A percentile compares a stretch with the other conserved stretches of the same genome.
These are phyloP conservation scores for Acer yangbiense DNA, from an alignment of 345 rosid species.

Conservation along the genomic window DNA sequence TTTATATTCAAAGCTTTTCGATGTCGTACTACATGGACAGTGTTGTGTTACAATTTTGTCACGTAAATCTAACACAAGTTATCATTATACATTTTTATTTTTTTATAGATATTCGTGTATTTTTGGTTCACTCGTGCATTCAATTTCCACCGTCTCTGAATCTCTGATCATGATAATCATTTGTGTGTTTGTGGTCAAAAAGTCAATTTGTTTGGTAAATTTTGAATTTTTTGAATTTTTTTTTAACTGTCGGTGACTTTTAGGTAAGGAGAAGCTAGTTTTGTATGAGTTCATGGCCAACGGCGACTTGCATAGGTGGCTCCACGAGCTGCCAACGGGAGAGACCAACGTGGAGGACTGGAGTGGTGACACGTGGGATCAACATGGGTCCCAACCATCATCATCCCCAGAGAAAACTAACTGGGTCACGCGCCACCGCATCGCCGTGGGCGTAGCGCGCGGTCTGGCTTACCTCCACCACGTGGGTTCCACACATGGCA, in stretches of 20 bases:
- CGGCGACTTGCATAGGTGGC: slow-evolving; percentile 90
- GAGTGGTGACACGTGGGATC: slow-evolving; percentile 95
- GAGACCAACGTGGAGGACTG: slow-evolving; percentile 87
- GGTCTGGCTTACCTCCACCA: slow-evolving; percentile 95
- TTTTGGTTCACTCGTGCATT: neutral
- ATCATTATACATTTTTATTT: slow-evolving; percentile 19
- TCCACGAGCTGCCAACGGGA: slow-evolving; percentile 90
- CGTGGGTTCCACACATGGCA: slow-evolving; percentile 78
- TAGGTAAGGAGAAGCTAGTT: slow-evolving; percentile 80
- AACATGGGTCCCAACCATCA: slow-evolving; percentile 28
- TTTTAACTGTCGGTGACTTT: neutral
- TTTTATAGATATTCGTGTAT: slow-evolving; percentile 16
- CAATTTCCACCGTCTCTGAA: neutral
- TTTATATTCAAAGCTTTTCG: neutral
- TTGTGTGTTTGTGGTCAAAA: neutral
- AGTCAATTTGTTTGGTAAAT: neutral
- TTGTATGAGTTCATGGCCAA: slow-evolving; percentile 81
- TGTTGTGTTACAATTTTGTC: neutral
- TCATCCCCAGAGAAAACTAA: slow-evolving; percentile 57
- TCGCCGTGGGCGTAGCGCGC: slow-evolving; percentile 86
- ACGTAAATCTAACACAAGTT: slow-evolving; percentile 18
- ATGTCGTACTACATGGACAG: slow-evolving; percentile 24
- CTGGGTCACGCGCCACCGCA: slow-evolving; percentile 82
- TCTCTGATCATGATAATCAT: neutral
- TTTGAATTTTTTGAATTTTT: neutral